Evolutionary conservation across 73 alveolate genomes (phyloP).

Genomic region (Paraurostyla sp.): DNA sequence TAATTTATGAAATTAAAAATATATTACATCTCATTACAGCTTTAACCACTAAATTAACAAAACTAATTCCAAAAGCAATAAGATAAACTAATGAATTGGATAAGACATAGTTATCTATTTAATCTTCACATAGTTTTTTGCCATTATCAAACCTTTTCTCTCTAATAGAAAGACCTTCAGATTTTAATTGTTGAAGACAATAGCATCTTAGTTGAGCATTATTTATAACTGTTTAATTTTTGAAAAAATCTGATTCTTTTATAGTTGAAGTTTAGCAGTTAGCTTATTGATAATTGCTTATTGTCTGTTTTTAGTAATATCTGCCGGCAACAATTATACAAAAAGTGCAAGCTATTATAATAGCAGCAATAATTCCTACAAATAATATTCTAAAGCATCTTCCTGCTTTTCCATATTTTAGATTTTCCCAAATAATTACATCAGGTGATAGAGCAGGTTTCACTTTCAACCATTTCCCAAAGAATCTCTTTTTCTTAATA

Average conservation of each 20-base stretch:
- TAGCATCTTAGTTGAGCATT: not conserved
- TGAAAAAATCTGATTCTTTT: not conserved
- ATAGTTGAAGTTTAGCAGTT: constrained; percentile 21
- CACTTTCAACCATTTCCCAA: constrained; percentile 60
- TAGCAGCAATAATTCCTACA: not conserved
- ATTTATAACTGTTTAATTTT: constrained; percentile 11
- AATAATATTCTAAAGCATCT: constrained; percentile 9
- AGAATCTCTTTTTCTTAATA: constrained; percentile 8
- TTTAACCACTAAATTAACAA: constrained; percentile 60
- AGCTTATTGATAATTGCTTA: not conserved
- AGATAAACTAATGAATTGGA: constrained; percentile 57
- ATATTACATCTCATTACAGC: constrained; percentile 57
- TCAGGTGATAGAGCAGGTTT: constrained; percentile 22
- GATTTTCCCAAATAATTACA: constrained; percentile 43
- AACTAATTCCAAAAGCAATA: constrained; percentile 60
- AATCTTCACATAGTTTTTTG: constrained; percentile 42
- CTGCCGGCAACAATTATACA: not conserved
- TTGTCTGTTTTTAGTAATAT: not conserved
- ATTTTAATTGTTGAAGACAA: not conserved
- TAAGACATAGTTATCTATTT: constrained; percentile 57
- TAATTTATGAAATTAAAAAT: not conserved
- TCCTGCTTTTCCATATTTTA: constrained; percentile 21
- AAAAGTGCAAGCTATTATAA: constrained; percentile 11
- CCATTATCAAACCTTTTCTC: not conserved
- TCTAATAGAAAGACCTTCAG: not conserved